A percentile compares a stretch with the other conserved stretches of the same genome.
Evolutionary conservation across 139 green algal genomes (phyloP).

Genomic region (Prasinococcaceae sp.): DNA sequence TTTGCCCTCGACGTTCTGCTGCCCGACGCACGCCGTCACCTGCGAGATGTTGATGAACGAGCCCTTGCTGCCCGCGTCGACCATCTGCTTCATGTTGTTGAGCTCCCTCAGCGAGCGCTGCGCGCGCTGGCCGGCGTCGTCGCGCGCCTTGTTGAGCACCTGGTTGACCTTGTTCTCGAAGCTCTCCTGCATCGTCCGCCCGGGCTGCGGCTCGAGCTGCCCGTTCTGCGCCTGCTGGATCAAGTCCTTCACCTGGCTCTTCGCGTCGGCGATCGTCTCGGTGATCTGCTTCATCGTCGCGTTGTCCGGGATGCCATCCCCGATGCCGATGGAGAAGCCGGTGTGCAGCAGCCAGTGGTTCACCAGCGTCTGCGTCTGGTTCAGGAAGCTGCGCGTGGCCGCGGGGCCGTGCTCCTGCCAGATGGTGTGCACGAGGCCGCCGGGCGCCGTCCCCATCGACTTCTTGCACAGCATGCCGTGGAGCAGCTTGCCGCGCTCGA

Average conservation of each 20-base stretch:
- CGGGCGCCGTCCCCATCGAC: constrained; percentile 61
- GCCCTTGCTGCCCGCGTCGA: constrained; percentile 87
- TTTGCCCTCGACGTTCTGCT: constrained; percentile 99
- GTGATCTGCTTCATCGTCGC: constrained; percentile 84
- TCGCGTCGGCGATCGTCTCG: constrained; percentile 63
- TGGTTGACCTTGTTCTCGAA: constrained; percentile 85
- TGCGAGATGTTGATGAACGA: constrained; percentile 99
- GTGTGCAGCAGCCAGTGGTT: constrained; percentile 91
- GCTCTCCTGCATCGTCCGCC: constrained; percentile 71
- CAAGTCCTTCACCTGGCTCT: constrained; percentile 37
- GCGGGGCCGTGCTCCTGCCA: constrained; percentile 84
- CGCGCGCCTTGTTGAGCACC: constrained; percentile 85
- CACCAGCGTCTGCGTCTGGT: constrained; percentile 66
- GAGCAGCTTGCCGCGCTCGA: constrained; percentile 71
- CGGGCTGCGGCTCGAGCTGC: constrained; percentile 79
- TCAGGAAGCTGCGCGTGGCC: constrained; percentile 59
- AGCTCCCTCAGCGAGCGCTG: constrained; percentile 64
- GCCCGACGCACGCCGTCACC: constrained; percentile 98
- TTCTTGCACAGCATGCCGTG: constrained; percentile 93
- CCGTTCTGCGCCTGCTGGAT: constrained; percentile 60
- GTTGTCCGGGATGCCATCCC: constrained; percentile 86
- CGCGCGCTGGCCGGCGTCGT: constrained; percentile 81
- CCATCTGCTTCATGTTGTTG: constrained; percentile 99
- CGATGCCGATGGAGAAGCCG: constrained; percentile 93
- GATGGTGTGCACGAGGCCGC: constrained; percentile 82